Base-by-base conservation (phyloP, 768 basidiomycete genomes). In the Chalciporus piperatus region DNA sequence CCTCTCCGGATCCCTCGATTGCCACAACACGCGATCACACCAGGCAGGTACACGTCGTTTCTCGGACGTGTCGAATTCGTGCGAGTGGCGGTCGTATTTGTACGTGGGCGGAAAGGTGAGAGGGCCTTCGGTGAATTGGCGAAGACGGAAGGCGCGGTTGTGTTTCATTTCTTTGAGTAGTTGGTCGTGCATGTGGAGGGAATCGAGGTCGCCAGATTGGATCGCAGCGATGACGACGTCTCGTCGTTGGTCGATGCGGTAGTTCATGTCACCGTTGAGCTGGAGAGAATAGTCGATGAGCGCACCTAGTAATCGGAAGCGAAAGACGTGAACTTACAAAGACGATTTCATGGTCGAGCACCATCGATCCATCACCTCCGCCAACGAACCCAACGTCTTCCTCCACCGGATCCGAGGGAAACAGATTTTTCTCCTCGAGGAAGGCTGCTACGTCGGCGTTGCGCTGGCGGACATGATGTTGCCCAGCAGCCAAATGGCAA, bases 401-500 rank as follows among this genome's bases (percentile, higher is more conserved):
- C 5, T 81, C 79, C 0, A 75, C 66, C 10, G 75, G 70, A 0
- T 78, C 75, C 6, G 63, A 56, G 14, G 79, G 73, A 48, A 95
- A 86, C 3, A 93, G 75, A 1, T 78, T 67, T 47, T 84, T 84
- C 54, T 89, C 87, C 60, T 98, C 96, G 52, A 98, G 70, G 52
- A 98, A 89, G 1, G 84, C 87, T 6, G 89, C 85, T 11, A 94
- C 74, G 68, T 99, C 96, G 3, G 86, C 83, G 59, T 97, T 97
- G 16, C 96, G 79, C 54, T 88, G 78, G 1, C 88, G 80, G 16
- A 88, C 80, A 45, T 89, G 87, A 50, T 81, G 79, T 62, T 98
- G 95, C 1, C 96, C 96, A 6, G 92, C 92, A n/a, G 95, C 96
- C 52, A 99, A 80, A 76, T 99, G 96, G 58, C 90, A 93, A 70